phyloP scores from a whole-genome alignment of 2,329 filamentous ascomycete genomes.

The Torrubiellomyces zombiae region DNA sequence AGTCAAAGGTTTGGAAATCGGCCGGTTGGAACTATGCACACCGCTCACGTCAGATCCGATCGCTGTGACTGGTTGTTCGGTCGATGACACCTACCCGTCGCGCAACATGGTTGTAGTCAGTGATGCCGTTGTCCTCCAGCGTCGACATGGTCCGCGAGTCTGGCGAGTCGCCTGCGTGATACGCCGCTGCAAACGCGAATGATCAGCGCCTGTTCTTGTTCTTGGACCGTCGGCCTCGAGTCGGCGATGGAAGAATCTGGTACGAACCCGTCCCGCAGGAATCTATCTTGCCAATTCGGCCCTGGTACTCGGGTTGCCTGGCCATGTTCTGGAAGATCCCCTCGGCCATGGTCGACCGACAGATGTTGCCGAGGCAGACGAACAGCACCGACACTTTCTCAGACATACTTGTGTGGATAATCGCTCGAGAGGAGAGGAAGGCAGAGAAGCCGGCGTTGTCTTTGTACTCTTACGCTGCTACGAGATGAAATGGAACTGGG shows the following conservation, averaged over 20 bases:
- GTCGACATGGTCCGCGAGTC: constrained; percentile 75
- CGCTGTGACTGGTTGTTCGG: background rate
- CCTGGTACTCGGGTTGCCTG: constrained; percentile 40
- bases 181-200: constrained; percentile 38
- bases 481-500: too few species aligned
- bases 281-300: constrained; percentile 53
- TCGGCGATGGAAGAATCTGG: too few species aligned
- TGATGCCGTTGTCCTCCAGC: constrained; percentile 57
- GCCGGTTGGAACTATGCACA: constrained; percentile 30
- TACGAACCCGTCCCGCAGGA: constrained; percentile 65
- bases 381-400: constrained; percentile 61
- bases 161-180: constrained; percentile 61
- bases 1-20: constrained; percentile 80
- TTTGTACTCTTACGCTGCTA: too few species aligned
- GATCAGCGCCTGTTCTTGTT: background rate
- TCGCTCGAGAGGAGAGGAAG: too few species aligned
- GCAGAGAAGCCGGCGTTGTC: too few species aligned
- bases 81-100: constrained; percentile 40
- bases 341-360: constrained; percentile 86
- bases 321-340: constrained; percentile 68
- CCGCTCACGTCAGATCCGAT: background rate
- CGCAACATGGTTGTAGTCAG: constrained; percentile 58
- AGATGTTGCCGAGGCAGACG: constrained; percentile 95
- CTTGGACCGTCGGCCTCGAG: background rate
- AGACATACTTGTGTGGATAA: too few species aligned